Conservation (phyloP, 495 filamentous ascomycete species). For the Daldinia childiae region DNA sequence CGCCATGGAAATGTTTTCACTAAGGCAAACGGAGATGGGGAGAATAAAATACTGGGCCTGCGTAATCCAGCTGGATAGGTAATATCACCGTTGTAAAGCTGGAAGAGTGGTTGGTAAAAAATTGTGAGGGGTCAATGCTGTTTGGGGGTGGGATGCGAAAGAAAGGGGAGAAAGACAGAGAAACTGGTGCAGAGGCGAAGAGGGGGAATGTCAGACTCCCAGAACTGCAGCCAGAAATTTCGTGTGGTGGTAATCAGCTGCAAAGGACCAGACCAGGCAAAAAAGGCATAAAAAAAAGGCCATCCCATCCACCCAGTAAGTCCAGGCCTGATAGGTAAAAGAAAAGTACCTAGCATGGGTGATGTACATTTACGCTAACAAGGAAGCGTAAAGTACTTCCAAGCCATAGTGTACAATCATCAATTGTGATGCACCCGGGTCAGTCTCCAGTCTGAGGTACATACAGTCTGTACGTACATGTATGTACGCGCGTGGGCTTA, state of each 20-base stretch:
- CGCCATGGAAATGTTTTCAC: neutral
- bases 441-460: neutral
- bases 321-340: constrained; percentile 26
- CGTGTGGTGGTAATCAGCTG: constrained; percentile 50
- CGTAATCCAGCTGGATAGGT: neutral
- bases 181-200: constrained; percentile 28
- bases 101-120: neutral
- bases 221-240: constrained; percentile 35
- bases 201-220: constrained; percentile 46
- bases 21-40: neutral
- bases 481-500: constrained; percentile 3
- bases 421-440: too few relatives aligned
- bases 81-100: neutral
- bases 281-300: constrained; percentile 37
- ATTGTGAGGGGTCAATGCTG: neutral
- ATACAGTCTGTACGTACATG: constrained; percentile 6
- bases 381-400: constrained; percentile 42
- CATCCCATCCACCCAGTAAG: constrained; percentile 27
- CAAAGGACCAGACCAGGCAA: constrained; percentile 45
- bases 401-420: constrained; percentile 6
- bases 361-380: constrained; percentile 41
- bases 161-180: constrained; percentile 38
- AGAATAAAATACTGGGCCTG: neutral
- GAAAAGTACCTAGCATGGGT: neutral
- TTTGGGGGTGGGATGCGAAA: constrained; percentile 22